phyloP scores from a whole-genome alignment of 1,284 basidiomycete species.

The Malassezia caprae region DNA sequence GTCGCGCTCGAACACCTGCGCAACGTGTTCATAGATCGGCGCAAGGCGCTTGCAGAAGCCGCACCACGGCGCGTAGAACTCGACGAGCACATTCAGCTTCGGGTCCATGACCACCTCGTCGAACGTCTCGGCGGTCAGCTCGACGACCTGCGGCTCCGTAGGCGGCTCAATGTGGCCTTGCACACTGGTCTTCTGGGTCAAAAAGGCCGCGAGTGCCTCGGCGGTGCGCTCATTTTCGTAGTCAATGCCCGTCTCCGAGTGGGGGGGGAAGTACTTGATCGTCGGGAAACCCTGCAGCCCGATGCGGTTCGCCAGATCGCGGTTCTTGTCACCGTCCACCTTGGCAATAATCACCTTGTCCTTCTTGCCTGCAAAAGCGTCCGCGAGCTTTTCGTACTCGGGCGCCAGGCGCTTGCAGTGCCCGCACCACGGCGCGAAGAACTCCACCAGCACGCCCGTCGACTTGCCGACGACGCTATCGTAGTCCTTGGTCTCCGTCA shows the following conservation, averaged over 20 bases:
- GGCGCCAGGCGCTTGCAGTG: conserved; percentile 68
- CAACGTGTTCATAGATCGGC: conserved; percentile 75
- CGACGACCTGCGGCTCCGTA: conserved; percentile 61
- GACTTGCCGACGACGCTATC: conserved; percentile 32
- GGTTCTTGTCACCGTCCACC: conserved; percentile 82
- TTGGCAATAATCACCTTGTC: conserved; percentile 82
- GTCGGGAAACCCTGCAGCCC: conserved; percentile 79
- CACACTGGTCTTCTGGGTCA: conserved; percentile 64
- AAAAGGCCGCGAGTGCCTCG: conserved; percentile 62
- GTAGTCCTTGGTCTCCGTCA: conserved; percentile 36
- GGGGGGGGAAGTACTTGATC: conserved; percentile 75
- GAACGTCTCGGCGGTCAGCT: conserved; percentile 65
- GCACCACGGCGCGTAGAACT: conserved; percentile 80
- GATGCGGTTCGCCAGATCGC: conserved; percentile 57
- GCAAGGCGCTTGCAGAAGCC: conserved; percentile 68
- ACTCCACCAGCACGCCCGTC: conserved; percentile 37
- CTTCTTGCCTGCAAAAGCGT: conserved; percentile 61
- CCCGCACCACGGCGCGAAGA: conserved; percentile 47
- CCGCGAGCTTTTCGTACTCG: conserved; percentile 74
- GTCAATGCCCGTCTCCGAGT: conserved; percentile 54
- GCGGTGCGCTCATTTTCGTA: conserved; percentile 74
- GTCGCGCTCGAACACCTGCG: conserved; percentile 67
- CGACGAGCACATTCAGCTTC: conserved; percentile 73
- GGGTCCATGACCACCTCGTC: conserved; percentile 64
- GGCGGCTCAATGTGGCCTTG: conserved; percentile 76